These are phyloP conservation scores for Schizophyllum amplum DNA, from an alignment of 1,284 basidiomycete species.

Conservation along the genomic window DNA sequence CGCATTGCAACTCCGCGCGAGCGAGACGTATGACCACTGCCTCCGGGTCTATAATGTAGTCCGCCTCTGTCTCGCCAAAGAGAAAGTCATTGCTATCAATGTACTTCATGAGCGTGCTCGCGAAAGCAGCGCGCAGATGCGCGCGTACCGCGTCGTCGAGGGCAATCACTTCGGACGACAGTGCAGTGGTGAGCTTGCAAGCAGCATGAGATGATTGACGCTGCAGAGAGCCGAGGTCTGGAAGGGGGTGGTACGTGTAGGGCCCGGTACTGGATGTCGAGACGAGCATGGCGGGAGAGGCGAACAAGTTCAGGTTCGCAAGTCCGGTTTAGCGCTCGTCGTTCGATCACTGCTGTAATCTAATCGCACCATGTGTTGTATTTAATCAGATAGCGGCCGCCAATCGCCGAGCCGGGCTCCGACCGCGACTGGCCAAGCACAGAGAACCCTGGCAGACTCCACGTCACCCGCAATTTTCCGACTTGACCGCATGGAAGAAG, in stretches of 20 bases:
- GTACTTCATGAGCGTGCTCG: conserved; percentile 6
- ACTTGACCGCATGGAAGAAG: neutral
- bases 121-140: conserved; percentile 6
- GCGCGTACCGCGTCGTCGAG: neutral
- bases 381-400: neutral
- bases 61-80: conserved; percentile 4
- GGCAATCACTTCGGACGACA: neutral
- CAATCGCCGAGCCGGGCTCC: neutral
- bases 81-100: conserved; percentile 7
- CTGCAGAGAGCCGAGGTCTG: conserved; percentile 10
- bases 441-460: neutral
- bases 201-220: conserved; percentile 1
- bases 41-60: conserved; percentile 1
- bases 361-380: neutral
- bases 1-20: neutral
- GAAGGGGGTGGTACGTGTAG: conserved; percentile 10
- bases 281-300: neutral
- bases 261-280: neutral
- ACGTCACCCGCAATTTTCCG: neutral
- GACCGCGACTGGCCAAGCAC: neutral
- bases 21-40: conserved; percentile 1
- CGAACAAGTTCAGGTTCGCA: neutral
- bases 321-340: neutral
- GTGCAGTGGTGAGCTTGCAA: neutral
- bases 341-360: neutral